Evolutionary conservation across 306 rosid genomes (phyloP).

Genomic region (Cucurbita maxima): DNA sequence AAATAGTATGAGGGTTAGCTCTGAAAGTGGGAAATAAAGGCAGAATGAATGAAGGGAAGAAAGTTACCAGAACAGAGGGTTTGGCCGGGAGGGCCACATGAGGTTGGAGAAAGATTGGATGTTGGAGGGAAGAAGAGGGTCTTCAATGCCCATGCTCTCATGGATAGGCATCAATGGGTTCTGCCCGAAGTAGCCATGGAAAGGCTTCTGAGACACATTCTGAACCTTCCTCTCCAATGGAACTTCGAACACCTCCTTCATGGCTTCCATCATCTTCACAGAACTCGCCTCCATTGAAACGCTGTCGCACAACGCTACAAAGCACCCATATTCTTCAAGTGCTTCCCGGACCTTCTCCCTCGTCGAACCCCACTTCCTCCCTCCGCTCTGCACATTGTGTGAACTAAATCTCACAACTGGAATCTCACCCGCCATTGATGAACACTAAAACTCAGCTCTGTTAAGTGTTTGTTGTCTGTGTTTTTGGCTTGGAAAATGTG

Average conservation of each 20-base stretch:
- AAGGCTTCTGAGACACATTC: slow-evolving; percentile 26
- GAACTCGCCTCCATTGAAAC: slow-evolving; percentile 8
- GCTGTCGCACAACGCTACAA: slow-evolving; percentile 13
- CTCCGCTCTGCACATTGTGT: slow-evolving; percentile 17
- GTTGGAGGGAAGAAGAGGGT: slow-evolving; percentile 6
- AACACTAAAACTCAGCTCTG: no score
- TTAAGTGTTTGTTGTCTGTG: no score
- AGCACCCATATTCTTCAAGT: slow-evolving; percentile 30
- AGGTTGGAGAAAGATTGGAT: slow-evolving; percentile 11
- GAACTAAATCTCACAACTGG: slow-evolving; percentile 21
- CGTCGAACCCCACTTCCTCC: not conserved
- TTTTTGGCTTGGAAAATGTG: not conserved
- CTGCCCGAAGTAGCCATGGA: slow-evolving; percentile 31
- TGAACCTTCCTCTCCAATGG: slow-evolving; percentile 24
- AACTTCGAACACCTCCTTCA: slow-evolving; percentile 22
- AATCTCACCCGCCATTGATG: not conserved
- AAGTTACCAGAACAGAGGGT: slow-evolving; percentile 9
- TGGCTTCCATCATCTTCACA: not conserved
- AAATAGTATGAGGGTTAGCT: no score
- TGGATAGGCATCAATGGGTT: slow-evolving; percentile 27
- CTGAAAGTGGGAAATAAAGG: no score
- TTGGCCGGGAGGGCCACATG: slow-evolving; percentile 26
- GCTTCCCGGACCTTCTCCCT: slow-evolving; percentile 21
- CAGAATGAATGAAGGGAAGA: no score
- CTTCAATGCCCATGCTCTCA: slow-evolving; percentile 37